These are phyloP conservation scores for Noccaea caerulescens DNA, from an alignment of 345 rosid species.

Conservation along the genomic window DNA sequence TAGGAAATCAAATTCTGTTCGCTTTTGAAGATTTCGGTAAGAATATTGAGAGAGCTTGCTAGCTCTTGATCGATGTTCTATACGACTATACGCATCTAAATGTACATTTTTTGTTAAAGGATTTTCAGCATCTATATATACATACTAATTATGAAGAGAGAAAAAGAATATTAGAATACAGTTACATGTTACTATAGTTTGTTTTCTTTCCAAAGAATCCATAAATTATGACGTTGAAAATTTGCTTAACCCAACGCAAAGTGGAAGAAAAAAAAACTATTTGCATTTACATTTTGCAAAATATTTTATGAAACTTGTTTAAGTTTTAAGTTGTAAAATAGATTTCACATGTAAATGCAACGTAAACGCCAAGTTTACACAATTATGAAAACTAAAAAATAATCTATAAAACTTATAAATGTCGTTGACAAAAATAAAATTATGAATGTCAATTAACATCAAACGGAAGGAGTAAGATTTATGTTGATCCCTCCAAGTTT, in stretches of 20 bases:
- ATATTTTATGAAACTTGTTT: not conserved
- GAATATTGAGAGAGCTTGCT: not conserved
- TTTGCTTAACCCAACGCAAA: not conserved
- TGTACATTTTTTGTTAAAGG: not conserved
- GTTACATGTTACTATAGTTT: not conserved
- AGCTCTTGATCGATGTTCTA: constrained; percentile 8
- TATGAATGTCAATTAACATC: not conserved
- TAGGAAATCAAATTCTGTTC: constrained; percentile 8
- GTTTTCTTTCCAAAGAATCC: not conserved
- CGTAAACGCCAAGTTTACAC: constrained; percentile 7
- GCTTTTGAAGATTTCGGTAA: not conserved
- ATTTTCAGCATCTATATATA: not conserved
- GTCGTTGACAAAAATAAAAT: too few species aligned
- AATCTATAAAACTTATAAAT: not conserved
- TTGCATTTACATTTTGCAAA: not conserved
- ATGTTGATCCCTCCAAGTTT: constrained; percentile 1
- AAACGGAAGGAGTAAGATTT: not conserved
- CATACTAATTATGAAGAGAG: too few species aligned
- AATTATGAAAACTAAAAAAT: not conserved
- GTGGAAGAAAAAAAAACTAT: not conserved
- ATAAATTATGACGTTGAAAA: not conserved
- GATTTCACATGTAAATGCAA: not conserved
- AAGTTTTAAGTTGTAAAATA: not conserved
- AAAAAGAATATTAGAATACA: not conserved
- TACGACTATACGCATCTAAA: not conserved